Base-by-base conservation (phyloP, 768 basidiomycete species). In the Clitopilus passeckerianus region DNA sequence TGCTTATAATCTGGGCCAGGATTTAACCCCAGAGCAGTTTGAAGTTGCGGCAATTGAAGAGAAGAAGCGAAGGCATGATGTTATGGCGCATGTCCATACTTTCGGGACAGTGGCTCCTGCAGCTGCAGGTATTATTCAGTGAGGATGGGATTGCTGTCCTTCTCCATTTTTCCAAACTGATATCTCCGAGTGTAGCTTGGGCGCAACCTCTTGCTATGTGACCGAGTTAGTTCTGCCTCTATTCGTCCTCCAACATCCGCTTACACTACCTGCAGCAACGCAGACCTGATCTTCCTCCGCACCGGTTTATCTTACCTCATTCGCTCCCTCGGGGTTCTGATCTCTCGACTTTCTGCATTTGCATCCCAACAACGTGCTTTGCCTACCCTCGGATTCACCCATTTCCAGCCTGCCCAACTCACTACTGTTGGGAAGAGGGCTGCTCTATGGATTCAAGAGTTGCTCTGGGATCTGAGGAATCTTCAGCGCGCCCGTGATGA, bases 51-150 rank as follows among this genome's bases (percentile, higher is more conserved):
- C 94, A 0, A 77, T 82, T 58, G 97, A 99, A 72, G 97, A 99
- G 76, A 98, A 97, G 79, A 97, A 94, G 75, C 78, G 97, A 23
- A 83, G 97, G 12, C 97, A 99, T 76, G 97, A 99, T 74, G 97
- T 99, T 46, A 99, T 99, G 97, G 97, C 97, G 0, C 97, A 99
- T 69, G 97, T 99, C 46, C 94, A 98, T 75, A 97, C 95, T 3
- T 99, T 98, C 70, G 95, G 95, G 5, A 83, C 81, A 50, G 90
- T 95, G 56, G 95, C 95, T 0, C 95, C 95, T 8, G 91, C 92
- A 34, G 95, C 95, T 23, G 95, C 95, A 15, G 93, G 94, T 16
- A 96, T 98, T 68, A 97, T 98, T 64, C 95, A 98, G 91, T 92
- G 64, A 60, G 84, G 77, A 24, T 12, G 5, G 14, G 5, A 54